Percentiles rank a stretch among this genome's conserved stretches.
Conservation (phyloP, 768 basidiomycete genomes). For the Macrolepiota fuliginosa region DNA sequence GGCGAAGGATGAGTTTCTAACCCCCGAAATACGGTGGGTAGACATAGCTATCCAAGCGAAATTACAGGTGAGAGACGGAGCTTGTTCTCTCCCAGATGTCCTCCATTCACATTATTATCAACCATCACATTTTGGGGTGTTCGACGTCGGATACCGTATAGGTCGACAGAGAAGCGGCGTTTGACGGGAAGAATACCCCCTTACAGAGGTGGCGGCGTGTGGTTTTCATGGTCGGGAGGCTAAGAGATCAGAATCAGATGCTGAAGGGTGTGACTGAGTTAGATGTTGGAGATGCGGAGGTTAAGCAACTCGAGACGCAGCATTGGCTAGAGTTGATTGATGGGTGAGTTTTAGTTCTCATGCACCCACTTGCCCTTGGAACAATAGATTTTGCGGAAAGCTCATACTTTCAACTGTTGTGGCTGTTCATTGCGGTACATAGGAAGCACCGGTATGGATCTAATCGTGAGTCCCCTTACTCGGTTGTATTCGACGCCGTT, state of each 20-base stretch:
- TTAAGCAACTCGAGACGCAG: slow-evolving; percentile 54
- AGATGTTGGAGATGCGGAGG: slow-evolving; percentile 27
- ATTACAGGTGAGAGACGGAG: slow-evolving; percentile 29
- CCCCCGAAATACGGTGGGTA: slow-evolving; percentile 30
- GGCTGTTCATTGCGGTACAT: slow-evolving; percentile 13
- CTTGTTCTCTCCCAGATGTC: background rate
- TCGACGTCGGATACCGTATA: slow-evolving; percentile 14
- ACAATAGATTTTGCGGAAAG: background rate
- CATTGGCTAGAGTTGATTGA: slow-evolving; percentile 67
- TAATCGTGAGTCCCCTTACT: slow-evolving; percentile 40
- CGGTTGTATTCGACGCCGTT: background rate
- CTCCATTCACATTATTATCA: background rate
- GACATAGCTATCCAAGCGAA: slow-evolving; percentile 36
- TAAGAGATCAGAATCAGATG: slow-evolving; percentile 43
- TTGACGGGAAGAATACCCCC: slow-evolving; percentile 42
- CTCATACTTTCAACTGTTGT: background rate
- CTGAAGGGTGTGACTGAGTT: slow-evolving; percentile 26
- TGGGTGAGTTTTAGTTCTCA: slow-evolving; percentile 30
- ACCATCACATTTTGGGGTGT: background rate
- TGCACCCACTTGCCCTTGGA: background rate
- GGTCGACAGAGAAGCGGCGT: slow-evolving; percentile 40
- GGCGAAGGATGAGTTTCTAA: slow-evolving; percentile 26
- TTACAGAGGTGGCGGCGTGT: slow-evolving; percentile 47
- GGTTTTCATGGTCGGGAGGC: slow-evolving; percentile 34
- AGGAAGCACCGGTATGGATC: slow-evolving; percentile 64